phyloP scores from a whole-genome alignment of 331 rosid genomes.

The Spiraea crenata region DNA sequence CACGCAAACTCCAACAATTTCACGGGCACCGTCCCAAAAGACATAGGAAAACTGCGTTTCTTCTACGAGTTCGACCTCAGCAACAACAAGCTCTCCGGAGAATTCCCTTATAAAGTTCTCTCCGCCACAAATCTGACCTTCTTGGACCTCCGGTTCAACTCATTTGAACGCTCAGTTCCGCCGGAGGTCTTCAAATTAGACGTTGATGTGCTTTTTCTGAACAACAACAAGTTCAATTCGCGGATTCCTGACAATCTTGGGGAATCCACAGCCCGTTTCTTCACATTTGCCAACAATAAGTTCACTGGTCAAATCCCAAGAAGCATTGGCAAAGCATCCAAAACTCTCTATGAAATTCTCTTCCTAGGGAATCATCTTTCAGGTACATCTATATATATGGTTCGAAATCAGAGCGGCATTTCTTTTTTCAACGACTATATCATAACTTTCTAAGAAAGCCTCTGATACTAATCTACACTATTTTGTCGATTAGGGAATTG shows the following conservation, averaged over 20 bases:
- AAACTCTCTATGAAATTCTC: conserved; percentile 61
- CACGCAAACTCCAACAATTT: conserved; percentile 78
- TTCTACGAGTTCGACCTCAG: conserved; percentile 83
- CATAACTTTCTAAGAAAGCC: too few species aligned
- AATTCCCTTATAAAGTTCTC: conserved; percentile 47
- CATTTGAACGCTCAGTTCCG: conserved; percentile 21
- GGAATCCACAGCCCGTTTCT: conserved; percentile 50
- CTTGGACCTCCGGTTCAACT: conserved; percentile 70
- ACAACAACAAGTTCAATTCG: conserved; percentile 40
- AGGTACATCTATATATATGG: conserved; percentile 22
- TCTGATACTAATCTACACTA: too few species aligned
- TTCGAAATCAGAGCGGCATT: background rate
- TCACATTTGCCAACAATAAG: conserved; percentile 66
- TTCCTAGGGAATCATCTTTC: conserved; percentile 49
- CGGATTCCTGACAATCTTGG: conserved; percentile 48
- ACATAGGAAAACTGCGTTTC: background rate
- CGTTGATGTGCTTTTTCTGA: conserved; percentile 60
- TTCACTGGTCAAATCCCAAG: conserved; percentile 58
- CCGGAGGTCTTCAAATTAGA: conserved; percentile 21
- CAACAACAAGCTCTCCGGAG: conserved; percentile 42
- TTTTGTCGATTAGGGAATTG: too few species aligned
- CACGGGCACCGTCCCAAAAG: conserved; percentile 29
- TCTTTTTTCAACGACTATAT: too few species aligned
- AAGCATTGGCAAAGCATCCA: conserved; percentile 47
- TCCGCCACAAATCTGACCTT: conserved; percentile 28